Evolutionary conservation across 176 grass and related monocot genomes (phyloP), one percentile per base, ranked within the genome.

Genomic region (Otatea glauca): DNA sequence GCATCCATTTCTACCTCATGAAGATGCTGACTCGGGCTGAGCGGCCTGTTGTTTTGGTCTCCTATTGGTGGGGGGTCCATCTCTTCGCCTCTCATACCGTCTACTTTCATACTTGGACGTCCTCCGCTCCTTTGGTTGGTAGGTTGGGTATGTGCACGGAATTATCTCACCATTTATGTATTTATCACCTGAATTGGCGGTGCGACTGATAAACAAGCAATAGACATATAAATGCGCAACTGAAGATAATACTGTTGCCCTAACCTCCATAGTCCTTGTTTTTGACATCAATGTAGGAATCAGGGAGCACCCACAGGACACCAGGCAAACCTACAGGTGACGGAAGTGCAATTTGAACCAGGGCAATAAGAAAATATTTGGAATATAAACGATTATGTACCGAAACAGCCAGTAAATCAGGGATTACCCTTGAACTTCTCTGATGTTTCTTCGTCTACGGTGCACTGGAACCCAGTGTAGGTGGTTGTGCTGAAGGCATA

Each of bases 151-250:
- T 18, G 87, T 93, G 85, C 91, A 95, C 5, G 96, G 96, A 84
- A 98, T 98, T 66, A 98, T 98, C 89, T 98, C 96, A 11, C 96
- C 96, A 10, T 98, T 98, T 81, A 94, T 88, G 81, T 98, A 98
- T 82, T 98, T 98, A 82, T 98, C 96, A 70, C 96, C 96, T 98
- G 76, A 29, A 29, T 29, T 29, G 29, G 29, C 29, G 1, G 29
- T 1, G 29, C 29, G 29, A 29, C 29, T 29, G 29, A 58, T 61
- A 29, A 65, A 49, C 4, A 73, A 47, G 25, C 2, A 64, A 89
- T 23, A 83, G 60, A 6, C 13, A 79, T 25, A 54, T 53, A 65
- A 58, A 48, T 11, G 6, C 0, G 7, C 25, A 7, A 13, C n/a
- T 37, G 1, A 66, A 59, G 37, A 78, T 35, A 48, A 32, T 24